These are phyloP conservation scores for Plasmodium knowlesi DNA, from an alignment of 169 alveolate genomes.

Conservation along the genomic window DNA sequence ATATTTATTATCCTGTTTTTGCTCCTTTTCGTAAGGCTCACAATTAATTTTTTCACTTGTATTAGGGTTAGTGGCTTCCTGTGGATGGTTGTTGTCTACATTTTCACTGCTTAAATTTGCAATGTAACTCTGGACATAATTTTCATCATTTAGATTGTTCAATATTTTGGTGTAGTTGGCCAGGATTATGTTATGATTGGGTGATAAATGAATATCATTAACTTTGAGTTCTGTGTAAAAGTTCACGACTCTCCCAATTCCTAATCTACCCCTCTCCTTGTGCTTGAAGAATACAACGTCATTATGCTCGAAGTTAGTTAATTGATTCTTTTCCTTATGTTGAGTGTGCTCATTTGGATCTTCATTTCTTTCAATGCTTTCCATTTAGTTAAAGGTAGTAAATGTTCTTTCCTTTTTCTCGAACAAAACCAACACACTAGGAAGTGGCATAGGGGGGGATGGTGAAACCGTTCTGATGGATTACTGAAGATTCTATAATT, in stretches of 20 bases:
- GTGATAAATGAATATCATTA: neutral
- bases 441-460: neutral
- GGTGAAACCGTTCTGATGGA: neutral
- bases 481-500: neutral
- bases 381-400: constrained; percentile 49
- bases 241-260: constrained; percentile 49
- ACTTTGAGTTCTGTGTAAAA: constrained; percentile 37
- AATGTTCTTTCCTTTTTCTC: neutral
- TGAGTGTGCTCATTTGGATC: neutral
- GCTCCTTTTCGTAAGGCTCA: neutral
- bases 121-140: constrained; percentile 35
- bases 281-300: constrained; percentile 59
- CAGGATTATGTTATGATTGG: neutral
- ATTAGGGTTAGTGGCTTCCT: neutral
- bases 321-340: constrained; percentile 12
- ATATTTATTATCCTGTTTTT: neutral
- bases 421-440: constrained; percentile 1
- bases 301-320: constrained; percentile 22
- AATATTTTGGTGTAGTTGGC: constrained; percentile 26
- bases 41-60: neutral
- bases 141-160: constrained; percentile 29
- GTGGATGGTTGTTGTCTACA: neutral
- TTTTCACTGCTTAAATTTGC: neutral
- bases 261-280: constrained; percentile 40
- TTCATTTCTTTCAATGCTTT: constrained; percentile 17